phyloP scores from a whole-genome alignment of 2,329 filamentous ascomycete genomes.

The Alternaria brassicicola region DNA sequence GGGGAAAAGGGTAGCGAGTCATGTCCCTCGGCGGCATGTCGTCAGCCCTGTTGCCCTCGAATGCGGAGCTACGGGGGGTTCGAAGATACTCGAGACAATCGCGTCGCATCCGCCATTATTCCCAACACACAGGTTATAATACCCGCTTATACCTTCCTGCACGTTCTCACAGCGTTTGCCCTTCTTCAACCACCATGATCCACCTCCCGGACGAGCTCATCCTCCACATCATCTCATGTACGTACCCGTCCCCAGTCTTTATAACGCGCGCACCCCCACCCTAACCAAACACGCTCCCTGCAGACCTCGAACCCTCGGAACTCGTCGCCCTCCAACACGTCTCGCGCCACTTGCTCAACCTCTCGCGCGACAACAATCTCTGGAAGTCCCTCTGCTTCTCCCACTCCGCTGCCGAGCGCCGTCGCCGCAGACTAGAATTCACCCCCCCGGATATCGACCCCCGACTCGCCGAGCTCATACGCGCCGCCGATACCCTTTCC shows the following conservation, averaged over 20 bases:
- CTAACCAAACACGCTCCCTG: constrained; percentile 10
- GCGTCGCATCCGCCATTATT: constrained; percentile 19
- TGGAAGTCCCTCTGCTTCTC: constrained; percentile 81
- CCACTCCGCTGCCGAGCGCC: constrained; percentile 68
- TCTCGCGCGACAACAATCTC: constrained; percentile 75
- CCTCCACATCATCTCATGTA: constrained; percentile 53
- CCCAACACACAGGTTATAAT: not conserved
- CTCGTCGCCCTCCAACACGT: constrained; percentile 72
- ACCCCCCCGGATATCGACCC: constrained; percentile 46
- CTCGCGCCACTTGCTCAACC: constrained; percentile 67
- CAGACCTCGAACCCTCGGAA: constrained; percentile 68
- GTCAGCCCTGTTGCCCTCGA: constrained; percentile 26
- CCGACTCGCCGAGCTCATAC: constrained; percentile 51
- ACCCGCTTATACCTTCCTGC: not conserved
- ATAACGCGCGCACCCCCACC: constrained; percentile 12
- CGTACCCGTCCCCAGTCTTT: constrained; percentile 13
- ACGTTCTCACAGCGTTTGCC: not conserved
- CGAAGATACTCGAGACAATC: constrained; percentile 12
- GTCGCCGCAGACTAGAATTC: constrained; percentile 55
- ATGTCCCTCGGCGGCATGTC: constrained; percentile 17
- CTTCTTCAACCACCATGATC: constrained; percentile 24
- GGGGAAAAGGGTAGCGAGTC: constrained; percentile 15
- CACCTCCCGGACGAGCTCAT: constrained; percentile 50
- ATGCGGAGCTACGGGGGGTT: constrained; percentile 16
- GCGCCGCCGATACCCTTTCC: constrained; percentile 47